Percentiles rank a stretch among this genome's conserved stretches.
phyloP scores from a whole-genome alignment of 306 rosid species.

The Fragaria nilgerrensis region DNA sequence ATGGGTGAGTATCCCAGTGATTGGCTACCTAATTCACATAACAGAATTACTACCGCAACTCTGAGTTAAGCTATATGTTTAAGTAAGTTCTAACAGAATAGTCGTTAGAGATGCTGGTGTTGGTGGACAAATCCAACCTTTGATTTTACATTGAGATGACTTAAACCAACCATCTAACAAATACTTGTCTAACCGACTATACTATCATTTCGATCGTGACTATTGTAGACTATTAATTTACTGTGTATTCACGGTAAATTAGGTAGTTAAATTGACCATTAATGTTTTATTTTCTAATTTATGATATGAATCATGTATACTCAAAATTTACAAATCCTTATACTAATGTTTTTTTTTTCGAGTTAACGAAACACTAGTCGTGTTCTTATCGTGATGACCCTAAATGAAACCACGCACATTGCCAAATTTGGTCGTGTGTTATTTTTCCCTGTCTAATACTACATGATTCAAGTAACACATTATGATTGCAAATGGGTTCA shows the following conservation, averaged over 20 bases:
- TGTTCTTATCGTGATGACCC: no score
- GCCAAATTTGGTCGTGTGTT: no score
- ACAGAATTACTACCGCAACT: background rate
- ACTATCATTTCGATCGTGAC: background rate
- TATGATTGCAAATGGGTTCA: no score
- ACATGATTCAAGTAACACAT: no score
- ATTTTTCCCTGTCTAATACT: no score
- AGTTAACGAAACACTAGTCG: no score
- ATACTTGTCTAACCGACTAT: background rate
- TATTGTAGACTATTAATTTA: background rate
- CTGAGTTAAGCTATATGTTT: background rate
- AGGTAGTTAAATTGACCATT: background rate
- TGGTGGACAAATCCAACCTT: background rate
- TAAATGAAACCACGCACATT: no score
- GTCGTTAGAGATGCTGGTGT: background rate
- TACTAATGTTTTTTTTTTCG: no score
- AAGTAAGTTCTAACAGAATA: background rate
- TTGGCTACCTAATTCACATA: background rate
- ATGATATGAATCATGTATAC: no score
- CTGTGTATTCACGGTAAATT: background rate
- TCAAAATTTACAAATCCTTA: no score
- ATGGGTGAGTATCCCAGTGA: background rate
- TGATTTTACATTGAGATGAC: background rate
- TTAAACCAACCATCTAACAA: background rate
- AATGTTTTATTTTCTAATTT: background rate